A percentile compares a stretch with the other conserved stretches of the same genome.
These are phyloP conservation scores for barrel medic (Medicago truncatula) DNA, from an alignment of 306 rosid genomes.

Conservation along the genomic window DNA sequence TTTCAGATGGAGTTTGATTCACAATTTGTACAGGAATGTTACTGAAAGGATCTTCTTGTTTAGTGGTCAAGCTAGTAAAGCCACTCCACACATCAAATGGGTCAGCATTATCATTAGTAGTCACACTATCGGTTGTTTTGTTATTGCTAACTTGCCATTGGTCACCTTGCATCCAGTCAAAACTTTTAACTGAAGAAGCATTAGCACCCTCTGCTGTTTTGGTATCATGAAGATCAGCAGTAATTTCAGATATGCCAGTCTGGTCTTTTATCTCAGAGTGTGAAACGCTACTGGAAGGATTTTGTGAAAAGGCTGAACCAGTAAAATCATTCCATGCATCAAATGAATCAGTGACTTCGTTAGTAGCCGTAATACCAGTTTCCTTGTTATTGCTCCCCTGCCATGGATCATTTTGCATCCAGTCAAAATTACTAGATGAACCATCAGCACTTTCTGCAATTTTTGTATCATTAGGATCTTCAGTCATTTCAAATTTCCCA, in stretches of 20 bases:
- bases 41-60: constrained; percentile 49
- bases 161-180: constrained; percentile 61
- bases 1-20: constrained; percentile 47
- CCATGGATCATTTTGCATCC: constrained; percentile 60
- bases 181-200: constrained; percentile 44
- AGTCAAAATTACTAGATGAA: constrained; percentile 52
- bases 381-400: constrained; percentile 47
- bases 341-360: constrained; percentile 51
- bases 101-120: constrained; percentile 43
- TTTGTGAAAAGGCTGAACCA: constrained; percentile 52
- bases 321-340: constrained; percentile 76
- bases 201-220: constrained; percentile 43
- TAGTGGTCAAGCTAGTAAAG: constrained; percentile 56
- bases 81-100: constrained; percentile 71
- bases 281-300: constrained; percentile 52
- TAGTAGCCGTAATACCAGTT: constrained; percentile 42
- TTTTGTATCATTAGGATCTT: constrained; percentile 43
- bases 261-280: constrained; percentile 44
- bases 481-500: constrained; percentile 47
- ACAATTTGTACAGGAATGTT: constrained; percentile 52
- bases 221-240: constrained; percentile 41
- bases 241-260: constrained; percentile 53
- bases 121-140: constrained; percentile 45
- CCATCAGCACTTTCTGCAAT: constrained; percentile 47
- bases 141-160: constrained; percentile 51